These are phyloP conservation scores for Falciphora oryzae DNA, from an alignment of 2,329 filamentous ascomycete genomes.

Conservation along the genomic window DNA sequence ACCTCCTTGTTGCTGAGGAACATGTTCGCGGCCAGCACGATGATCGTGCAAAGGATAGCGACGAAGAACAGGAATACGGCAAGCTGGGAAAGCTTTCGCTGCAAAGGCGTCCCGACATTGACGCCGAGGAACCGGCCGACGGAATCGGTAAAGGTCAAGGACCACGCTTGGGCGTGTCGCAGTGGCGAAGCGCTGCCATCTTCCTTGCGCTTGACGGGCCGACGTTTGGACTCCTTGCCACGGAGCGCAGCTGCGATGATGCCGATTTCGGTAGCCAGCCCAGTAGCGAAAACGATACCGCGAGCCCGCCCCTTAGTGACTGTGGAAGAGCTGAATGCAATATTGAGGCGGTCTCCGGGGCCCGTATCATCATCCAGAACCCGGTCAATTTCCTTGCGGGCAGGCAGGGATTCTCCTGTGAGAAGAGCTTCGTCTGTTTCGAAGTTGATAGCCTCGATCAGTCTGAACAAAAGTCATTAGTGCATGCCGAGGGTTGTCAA, in stretches of 20 bases:
- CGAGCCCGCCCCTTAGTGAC: constrained; percentile 57
- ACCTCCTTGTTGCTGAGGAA: constrained; percentile 47
- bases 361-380: constrained; percentile 47
- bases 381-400: constrained; percentile 44
- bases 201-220: constrained; percentile 39
- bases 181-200: constrained; percentile 42
- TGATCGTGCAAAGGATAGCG: constrained; percentile 58
- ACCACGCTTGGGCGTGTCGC: constrained; percentile 34
- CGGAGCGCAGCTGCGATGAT: constrained; percentile 57
- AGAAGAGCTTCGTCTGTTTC: constrained; percentile 57
- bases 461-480: constrained; percentile 15
- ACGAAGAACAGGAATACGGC: constrained; percentile 57
- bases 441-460: constrained; percentile 48
- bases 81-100: constrained; percentile 59
- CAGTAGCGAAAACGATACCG: constrained; percentile 54
- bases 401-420: constrained; percentile 57
- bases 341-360: constrained; percentile 54
- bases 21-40: constrained; percentile 56
- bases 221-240: constrained; percentile 40
- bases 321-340: constrained; percentile 56
- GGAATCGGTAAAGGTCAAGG: constrained; percentile 44
- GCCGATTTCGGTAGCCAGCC: constrained; percentile 56
- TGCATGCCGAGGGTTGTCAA: background rate
- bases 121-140: constrained; percentile 58
- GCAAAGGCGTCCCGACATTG: constrained; percentile 61